phyloP scores from a whole-genome alignment of 768 basidiomycete genomes.

The Calocybe indica region DNA sequence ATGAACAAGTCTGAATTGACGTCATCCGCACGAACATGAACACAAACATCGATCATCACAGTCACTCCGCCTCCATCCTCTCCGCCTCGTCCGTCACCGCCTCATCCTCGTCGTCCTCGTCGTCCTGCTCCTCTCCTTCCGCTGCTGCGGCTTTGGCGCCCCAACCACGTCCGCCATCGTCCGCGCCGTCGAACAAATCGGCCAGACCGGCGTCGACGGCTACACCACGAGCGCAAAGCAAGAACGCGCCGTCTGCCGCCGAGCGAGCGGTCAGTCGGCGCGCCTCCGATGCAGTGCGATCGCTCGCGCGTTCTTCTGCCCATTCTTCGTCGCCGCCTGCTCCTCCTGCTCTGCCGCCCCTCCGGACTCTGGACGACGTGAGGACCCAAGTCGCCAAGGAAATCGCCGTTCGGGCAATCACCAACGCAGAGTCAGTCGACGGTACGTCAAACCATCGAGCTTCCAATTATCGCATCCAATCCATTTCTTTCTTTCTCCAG shows the following conservation, averaged over 20 bases:
- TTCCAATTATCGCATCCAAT: background rate
- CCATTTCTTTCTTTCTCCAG: constrained; percentile 15
- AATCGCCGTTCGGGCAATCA: constrained; percentile 49
- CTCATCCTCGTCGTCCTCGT: background rate
- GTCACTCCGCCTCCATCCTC: background rate
- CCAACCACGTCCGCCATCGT: no score
- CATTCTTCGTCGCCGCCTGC: constrained; percentile 1
- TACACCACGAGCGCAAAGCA: no score
- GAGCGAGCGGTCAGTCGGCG: no score
- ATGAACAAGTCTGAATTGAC: background rate
- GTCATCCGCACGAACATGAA: background rate
- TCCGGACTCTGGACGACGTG: constrained; percentile 55
- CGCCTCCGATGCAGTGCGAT: background rate
- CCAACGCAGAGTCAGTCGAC: constrained; percentile 42
- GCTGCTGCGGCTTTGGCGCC: no score
- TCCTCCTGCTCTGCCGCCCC: constrained; percentile 7
- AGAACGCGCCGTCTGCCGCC: no score
- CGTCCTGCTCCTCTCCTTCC: constrained; percentile 19
- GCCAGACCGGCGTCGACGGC: no score
- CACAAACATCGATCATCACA: background rate
- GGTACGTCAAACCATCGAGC: constrained; percentile 19
- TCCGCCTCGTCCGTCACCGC: background rate
- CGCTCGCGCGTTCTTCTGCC: background rate
- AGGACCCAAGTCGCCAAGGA: constrained; percentile 53
- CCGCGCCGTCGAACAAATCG: no score